phyloP scores from a whole-genome alignment of 2,329 filamentous ascomycete species.

The Stromatinia cepivora region DNA sequence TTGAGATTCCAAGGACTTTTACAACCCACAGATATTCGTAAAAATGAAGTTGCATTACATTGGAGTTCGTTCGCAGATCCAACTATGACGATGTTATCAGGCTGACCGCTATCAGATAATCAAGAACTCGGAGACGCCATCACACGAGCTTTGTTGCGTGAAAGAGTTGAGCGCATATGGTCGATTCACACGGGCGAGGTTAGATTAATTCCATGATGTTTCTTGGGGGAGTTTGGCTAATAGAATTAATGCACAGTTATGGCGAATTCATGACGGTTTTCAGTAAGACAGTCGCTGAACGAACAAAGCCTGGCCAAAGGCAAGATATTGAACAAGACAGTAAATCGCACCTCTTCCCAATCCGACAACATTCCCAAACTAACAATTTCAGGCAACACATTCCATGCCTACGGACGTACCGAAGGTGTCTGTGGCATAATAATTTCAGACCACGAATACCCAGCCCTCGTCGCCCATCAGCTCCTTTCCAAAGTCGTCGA shows the following conservation, averaged over 20 bases:
- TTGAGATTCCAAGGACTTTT: neutral
- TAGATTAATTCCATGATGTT: neutral
- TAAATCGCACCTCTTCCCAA: constrained; percentile 38
- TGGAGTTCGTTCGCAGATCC: constrained; percentile 57
- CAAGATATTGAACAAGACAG: constrained; percentile 84
- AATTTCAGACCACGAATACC: constrained; percentile 75
- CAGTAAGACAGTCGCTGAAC: constrained; percentile 82
- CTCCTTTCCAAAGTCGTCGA: constrained; percentile 84
- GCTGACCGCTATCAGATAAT: constrained; percentile 61
- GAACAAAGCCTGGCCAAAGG: constrained; percentile 76
- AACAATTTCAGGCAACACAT: constrained; percentile 59
- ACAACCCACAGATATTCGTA: constrained; percentile 36
- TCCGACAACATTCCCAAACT: constrained; percentile 2
- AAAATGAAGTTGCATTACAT: constrained; percentile 88
- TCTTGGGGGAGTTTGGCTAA: neutral
- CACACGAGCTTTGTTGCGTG: constrained; percentile 73
- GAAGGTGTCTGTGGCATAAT: constrained; percentile 75
- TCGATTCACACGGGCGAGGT: constrained; percentile 21
- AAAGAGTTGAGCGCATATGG: constrained; percentile 66
- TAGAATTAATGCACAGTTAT: constrained; percentile 44
- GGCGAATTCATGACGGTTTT: constrained; percentile 78
- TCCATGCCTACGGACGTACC: constrained; percentile 75
- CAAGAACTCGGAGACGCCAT: constrained; percentile 75
- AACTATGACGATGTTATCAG: constrained; percentile 27
- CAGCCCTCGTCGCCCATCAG: constrained; percentile 77